Evolutionary conservation across 2,329 filamentous ascomycete genomes (phyloP).

Genomic region (Lasiodiplodia sp.): DNA sequence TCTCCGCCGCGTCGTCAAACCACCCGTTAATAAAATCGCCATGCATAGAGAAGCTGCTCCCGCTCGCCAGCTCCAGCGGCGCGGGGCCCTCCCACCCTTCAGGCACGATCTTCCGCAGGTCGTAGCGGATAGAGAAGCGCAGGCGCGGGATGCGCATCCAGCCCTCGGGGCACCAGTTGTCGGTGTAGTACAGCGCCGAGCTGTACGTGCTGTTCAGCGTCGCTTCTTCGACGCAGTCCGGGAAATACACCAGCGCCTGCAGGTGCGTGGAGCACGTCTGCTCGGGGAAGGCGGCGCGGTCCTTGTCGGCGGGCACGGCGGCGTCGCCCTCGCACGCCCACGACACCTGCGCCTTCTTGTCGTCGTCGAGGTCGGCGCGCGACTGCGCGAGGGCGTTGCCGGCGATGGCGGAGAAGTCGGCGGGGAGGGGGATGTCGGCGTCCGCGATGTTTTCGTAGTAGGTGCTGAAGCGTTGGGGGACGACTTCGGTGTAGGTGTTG

Average conservation of each 20-base stretch:
- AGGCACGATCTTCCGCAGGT: slow-evolving; percentile 52
- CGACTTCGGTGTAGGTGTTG: slow-evolving; percentile 43
- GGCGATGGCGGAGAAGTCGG: slow-evolving; percentile 53
- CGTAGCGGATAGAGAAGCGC: slow-evolving; percentile 57
- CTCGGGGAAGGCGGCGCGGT: slow-evolving; percentile 38
- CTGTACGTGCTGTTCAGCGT: slow-evolving; percentile 49
- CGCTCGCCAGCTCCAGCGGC: slow-evolving; percentile 54
- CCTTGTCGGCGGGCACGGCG: slow-evolving; percentile 31
- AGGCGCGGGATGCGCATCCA: slow-evolving; percentile 58
- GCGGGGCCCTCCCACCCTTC: slow-evolving; percentile 55
- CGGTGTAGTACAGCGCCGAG: slow-evolving; percentile 38
- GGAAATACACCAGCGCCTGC: slow-evolving; percentile 56
- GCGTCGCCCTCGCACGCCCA: slow-evolving; percentile 48
- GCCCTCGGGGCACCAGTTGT: slow-evolving; percentile 51
- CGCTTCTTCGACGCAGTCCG: slow-evolving; percentile 51
- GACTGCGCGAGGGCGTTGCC: slow-evolving; percentile 48
- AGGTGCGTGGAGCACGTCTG: slow-evolving; percentile 52
- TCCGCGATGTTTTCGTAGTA: slow-evolving; percentile 55
- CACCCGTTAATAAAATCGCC: slow-evolving; percentile 60
- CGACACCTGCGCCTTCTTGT: slow-evolving; percentile 36
- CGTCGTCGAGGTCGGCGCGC: slow-evolving; percentile 35
- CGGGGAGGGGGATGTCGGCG: slow-evolving; percentile 55
- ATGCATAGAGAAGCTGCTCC: slow-evolving; percentile 52
- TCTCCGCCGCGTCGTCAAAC: slow-evolving; percentile 50
- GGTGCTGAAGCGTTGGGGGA: slow-evolving; percentile 51